Base-by-base conservation (phyloP, 345 rosid species). In the Ricinus communis region DNA sequence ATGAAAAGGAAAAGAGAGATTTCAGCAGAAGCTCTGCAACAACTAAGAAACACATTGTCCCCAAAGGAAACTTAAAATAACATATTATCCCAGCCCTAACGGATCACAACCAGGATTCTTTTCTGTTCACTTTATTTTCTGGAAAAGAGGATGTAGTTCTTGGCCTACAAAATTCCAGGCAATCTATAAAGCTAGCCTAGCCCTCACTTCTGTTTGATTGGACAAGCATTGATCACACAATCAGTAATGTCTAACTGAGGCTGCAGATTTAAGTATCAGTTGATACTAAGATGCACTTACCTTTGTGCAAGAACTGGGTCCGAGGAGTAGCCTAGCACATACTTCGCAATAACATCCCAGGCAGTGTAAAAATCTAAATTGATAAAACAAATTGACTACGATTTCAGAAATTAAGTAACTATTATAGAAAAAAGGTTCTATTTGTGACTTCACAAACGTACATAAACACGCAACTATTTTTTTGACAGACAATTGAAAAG, bases 311-410 rank as follows among this genome's bases (percentile, higher is more conserved):
- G 86, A 77, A 74, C 70, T 66, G 95, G 91, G 61, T 86, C 82
- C 41, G 66, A 56, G 25, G 79, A 71, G 84, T 82, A 86, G 78
- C 78, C 85, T 72, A 74, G 83, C 74, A 84, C 66, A 71, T 88
- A 80, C 80, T 86, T 90, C 78, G 79, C 74, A 74, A 94, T 79
- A 82, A 87, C 95, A 75, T 87, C 85, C 98, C 97, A 93, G 33
- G 98, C 96, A 33, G 97, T 94, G 80, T 91, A 94, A 81, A 94
- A 94, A 83, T 94, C 97, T 94, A 83, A 61, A 82, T 64, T 69
- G 57, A 70, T 30, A 74, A n/a, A 38, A 76, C 16, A 47, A 51
- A 55, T 45, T 30, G 14, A 74, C 50, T 13, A 65, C 24, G 40
- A 11, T 40, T 49, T 78, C 66, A 78, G 64, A 74, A 68, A n/a